Percentiles rank a stretch among this genome's conserved stretches.
Evolutionary conservation across 331 rosid genomes (phyloP).

Genomic region (Quercus phellos): DNA sequence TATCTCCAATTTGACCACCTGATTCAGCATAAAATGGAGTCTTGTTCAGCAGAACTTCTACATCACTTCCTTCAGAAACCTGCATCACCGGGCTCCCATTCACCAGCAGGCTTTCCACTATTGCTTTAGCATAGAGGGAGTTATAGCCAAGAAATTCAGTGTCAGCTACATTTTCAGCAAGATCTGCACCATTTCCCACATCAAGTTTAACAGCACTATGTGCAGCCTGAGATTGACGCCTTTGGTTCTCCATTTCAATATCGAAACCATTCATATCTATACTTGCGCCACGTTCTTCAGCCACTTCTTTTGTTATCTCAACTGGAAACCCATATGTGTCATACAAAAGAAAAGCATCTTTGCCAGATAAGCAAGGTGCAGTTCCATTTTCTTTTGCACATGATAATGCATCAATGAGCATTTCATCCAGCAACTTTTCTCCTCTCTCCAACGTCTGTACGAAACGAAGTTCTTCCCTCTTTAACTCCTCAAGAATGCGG

Average conservation of each 20-base stretch:
- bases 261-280: slow-evolving; percentile 75
- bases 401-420: slow-evolving; percentile 60
- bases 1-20: slow-evolving; percentile 93
- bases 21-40: slow-evolving; percentile 98
- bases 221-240: slow-evolving; percentile 97
- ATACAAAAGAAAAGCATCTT: slow-evolving; percentile 87
- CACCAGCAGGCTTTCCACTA: slow-evolving; percentile 70
- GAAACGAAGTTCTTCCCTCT: slow-evolving; percentile 92
- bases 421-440: slow-evolving; percentile 79
- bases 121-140: slow-evolving; percentile 64
- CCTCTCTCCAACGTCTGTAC: slow-evolving; percentile 93
- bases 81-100: slow-evolving; percentile 66
- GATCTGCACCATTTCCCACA: slow-evolving; percentile 56
- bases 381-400: slow-evolving; percentile 51
- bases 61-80: slow-evolving; percentile 74
- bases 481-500: slow-evolving; percentile 74
- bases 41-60: slow-evolving; percentile 70
- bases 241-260: slow-evolving; percentile 88
- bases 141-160: slow-evolving; percentile 92
- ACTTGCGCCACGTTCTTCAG: slow-evolving; percentile 78
- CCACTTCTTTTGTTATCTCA: slow-evolving; percentile 89
- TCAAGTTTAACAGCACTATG: slow-evolving; percentile 72
- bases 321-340: slow-evolving; percentile 87
- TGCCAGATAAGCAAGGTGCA: slow-evolving; percentile 72
- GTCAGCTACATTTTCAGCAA: slow-evolving; percentile 56